Evolutionary conservation across 345 rosid species (phyloP), one percentile per base, ranked within the genome.

Genomic region (Rhizophora mangle): DNA sequence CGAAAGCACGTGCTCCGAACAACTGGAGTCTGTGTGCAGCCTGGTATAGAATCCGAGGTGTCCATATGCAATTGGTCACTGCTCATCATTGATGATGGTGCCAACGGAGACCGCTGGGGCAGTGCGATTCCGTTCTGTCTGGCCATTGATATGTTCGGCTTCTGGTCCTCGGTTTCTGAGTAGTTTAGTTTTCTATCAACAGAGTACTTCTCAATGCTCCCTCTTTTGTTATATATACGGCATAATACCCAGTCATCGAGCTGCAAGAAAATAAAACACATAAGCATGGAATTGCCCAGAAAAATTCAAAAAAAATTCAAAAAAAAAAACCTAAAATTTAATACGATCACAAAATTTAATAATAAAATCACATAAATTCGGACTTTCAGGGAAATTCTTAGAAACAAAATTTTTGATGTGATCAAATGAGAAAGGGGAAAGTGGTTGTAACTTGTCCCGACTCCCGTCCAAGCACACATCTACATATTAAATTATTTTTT

Each of bases 201-300:
- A 37, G 81, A 58, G 64, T 82, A 67, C 76, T 83, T 89, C 78
- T 91, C 97, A 43, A 86, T 70, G 62, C 67, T 79, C 16, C 97
- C 97, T 62, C 89, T 91, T 85, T 91, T 91, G 84, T 91, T 91
- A 80, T 91, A 91, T 67, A 91, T 81, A 60, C 97, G 88, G 62
- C 95, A 91, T 4, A 91, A 67, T 3, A 89, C 97, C 95, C 95
- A 91, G 67, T 91, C 95, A 68, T 91, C 97, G 54, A 91, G 89
- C 97, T 91, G 89, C 74, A 83, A 67, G 10, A 21, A 55, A 15
- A 43, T 0, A 43, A 13, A 43, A 43, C 13, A 43, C 47, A 43
- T 13, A 4, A 13, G 18, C 49, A 43, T 13, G 19, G 31, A 63
- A 8, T 22, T 62, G n/a, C 65, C 2, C 65, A 11, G 15, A 62